Percentiles rank a stretch among this genome's conserved stretches.
phyloP scores from a whole-genome alignment of 257 asterid species.

The Penstemon newberryi region DNA sequence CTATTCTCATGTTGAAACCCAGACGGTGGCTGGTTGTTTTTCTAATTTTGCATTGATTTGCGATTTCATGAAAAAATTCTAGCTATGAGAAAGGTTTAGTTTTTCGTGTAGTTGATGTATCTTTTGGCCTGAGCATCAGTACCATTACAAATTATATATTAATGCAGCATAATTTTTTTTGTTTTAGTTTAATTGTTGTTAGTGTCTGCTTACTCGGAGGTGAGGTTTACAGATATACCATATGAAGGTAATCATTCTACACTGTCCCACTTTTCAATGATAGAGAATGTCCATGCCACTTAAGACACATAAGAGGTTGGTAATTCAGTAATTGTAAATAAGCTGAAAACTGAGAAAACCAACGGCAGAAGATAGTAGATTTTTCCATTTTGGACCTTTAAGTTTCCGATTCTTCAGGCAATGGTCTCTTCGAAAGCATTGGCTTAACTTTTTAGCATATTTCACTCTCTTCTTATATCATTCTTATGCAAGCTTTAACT shows the following conservation, averaged over 20 bases:
- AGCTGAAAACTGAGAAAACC: not conserved
- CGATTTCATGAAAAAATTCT: not conserved
- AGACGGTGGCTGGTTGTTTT: not conserved
- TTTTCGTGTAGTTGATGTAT: slow-evolving; percentile 3
- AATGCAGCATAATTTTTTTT: not conserved
- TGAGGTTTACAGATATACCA: slow-evolving; percentile 4
- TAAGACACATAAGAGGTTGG: not conserved
- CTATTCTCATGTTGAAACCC: no score
- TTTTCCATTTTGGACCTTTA: not conserved
- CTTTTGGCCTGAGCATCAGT: not conserved
- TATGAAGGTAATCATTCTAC: slow-evolving; percentile 1
- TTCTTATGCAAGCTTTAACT: slow-evolving; percentile 1
- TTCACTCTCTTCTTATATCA: not conserved
- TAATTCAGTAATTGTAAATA: not conserved
- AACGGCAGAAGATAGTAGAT: not conserved
- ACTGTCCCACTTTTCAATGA: not conserved
- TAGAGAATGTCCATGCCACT: not conserved
- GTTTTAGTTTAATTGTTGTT: not conserved
- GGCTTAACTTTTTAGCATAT: not conserved
- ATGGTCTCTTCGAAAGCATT: not conserved
- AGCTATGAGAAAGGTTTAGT: not conserved
- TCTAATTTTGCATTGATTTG: not conserved
- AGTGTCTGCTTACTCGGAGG: slow-evolving; percentile 5
- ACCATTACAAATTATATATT: not conserved
- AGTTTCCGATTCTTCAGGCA: not conserved